Conservation (phyloP, 2,329 filamentous ascomycete species). For the Fusarium equiseti region DNA sequence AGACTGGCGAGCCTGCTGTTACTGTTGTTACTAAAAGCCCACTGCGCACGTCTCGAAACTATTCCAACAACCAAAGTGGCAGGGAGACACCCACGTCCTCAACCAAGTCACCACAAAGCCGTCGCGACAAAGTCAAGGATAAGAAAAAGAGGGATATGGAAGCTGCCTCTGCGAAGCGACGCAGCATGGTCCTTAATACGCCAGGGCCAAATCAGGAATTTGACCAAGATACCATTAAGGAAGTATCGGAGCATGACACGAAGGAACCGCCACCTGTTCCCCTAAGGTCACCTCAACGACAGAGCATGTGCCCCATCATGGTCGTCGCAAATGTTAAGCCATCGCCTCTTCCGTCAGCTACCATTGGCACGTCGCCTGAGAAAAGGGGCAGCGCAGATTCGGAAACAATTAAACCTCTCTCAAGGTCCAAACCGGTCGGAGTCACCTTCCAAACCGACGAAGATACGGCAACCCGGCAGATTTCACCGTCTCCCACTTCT, state of each 20-base stretch:
- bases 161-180: slow-evolving; percentile 46
- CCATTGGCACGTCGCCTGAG: not conserved
- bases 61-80: slow-evolving; percentile 1
- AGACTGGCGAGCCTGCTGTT: slow-evolving; percentile 18
- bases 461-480: slow-evolving; percentile 10
- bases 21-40: slow-evolving; percentile 44
- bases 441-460: not conserved
- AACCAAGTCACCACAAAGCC: slow-evolving; percentile 47
- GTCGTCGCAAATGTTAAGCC: slow-evolving; percentile 56
- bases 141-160: slow-evolving; percentile 58
- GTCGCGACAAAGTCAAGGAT: slow-evolving; percentile 55
- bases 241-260: not conserved
- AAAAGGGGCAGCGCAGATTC: not conserved
- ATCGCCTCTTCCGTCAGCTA: slow-evolving; percentile 32
- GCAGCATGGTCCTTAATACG: slow-evolving; percentile 23
- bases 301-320: slow-evolving; percentile 55
- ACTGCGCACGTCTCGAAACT: slow-evolving; percentile 20
- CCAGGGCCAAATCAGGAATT: slow-evolving; percentile 1
- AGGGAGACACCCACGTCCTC: slow-evolving; percentile 30
- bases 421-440: slow-evolving; percentile 13
- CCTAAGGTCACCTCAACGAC: slow-evolving; percentile 32
- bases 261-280: slow-evolving; percentile 31
- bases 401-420: slow-evolving; percentile 1
- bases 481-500: slow-evolving; percentile 16
- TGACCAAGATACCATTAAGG: slow-evolving; percentile 9